Percentiles rank a stretch among this genome's conserved stretches.
These are phyloP conservation scores for Globisporangium camurandrum DNA, from an alignment of 352 stramenopile species.

Conservation along the genomic window DNA sequence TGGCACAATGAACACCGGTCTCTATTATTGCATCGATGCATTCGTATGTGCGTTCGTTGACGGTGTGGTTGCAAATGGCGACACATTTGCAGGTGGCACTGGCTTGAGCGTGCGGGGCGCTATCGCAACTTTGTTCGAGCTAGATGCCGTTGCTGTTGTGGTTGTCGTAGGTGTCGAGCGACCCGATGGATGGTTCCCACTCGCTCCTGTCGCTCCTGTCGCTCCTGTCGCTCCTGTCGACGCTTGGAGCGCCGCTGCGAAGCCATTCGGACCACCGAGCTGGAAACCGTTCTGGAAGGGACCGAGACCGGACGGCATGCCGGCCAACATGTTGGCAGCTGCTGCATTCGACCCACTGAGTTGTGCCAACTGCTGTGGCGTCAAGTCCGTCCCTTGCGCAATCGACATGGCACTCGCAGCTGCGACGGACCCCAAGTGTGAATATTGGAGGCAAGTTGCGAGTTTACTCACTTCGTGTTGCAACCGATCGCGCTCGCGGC, in stretches of 20 bases:
- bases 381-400: slow-evolving; percentile 13
- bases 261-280: background rate
- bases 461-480: slow-evolving; percentile 66
- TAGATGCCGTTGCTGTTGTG: slow-evolving; percentile 1
- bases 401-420: slow-evolving; percentile 38
- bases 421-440: slow-evolving; percentile 44
- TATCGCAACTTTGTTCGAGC: slow-evolving; percentile 4
- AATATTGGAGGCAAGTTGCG: slow-evolving; percentile 56
- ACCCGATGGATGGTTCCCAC: no score
- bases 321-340: background rate
- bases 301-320: background rate
- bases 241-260: background rate
- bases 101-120: slow-evolving; percentile 15
- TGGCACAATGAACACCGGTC: no score
- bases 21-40: slow-evolving; percentile 3
- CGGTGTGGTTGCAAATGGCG: slow-evolving; percentile 1
- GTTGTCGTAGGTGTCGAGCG: no score
- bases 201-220: background rate
- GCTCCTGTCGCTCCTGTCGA: slow-evolving; percentile 2
- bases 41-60: no score
- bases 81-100: background rate
- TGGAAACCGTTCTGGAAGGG: background rate
- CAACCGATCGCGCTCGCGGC: slow-evolving; percentile 45
- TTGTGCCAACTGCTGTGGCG: slow-evolving; percentile 16
- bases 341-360: slow-evolving; percentile 7